Evolutionary conservation across 495 filamentous ascomycete genomes (phyloP), one percentile per base, ranked within the genome.

Genomic region (Penicillium herquei): DNA sequence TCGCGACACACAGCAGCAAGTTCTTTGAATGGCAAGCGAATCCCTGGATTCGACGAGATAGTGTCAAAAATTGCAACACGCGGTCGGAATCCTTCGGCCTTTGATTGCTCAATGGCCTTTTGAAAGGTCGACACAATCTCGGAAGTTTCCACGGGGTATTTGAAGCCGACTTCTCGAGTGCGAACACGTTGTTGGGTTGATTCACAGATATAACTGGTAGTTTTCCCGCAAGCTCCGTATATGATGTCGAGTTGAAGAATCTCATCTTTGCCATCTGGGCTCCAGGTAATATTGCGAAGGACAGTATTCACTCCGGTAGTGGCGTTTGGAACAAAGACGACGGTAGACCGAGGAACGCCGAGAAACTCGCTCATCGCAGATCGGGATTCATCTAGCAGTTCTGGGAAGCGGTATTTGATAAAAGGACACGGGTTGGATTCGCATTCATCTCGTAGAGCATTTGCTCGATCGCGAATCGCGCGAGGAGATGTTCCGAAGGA

Each of bases 261-360:
- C 18, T 66, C 63, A 57, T 87, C 85, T 34, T 46, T 52, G 13
- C 60, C 60, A 18, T 79, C 79, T 3, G 74, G 67, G 45, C 77
- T 69, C 57, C 68, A 91, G 1, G 62, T 53, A 6, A 93, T 59
- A 63, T 86, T 88, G 42, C 84, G 81, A 16, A 94, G 75, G 0
- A 94, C 83, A 7, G 84, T 88, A 70, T 92, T 91, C 51, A 92
- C 70, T 17, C 85, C 91, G 0, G 80, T 83, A 0, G 88, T 90
- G 26, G 88, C 86, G 67, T 94, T 94, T 14, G 78, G 73, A 0
- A 92, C 83, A 49, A 90, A 84, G 26, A 93, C 89, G 12, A 86
- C 62, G 3, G 82, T 85, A 2, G 81, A 74, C 14, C 73, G 58
- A 1, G 84, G 84, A 2, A 78, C 82, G 52, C 81, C 67, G n/a